Evolutionary conservation across 2,329 filamentous ascomycete species (phyloP), one percentile per base, ranked within the genome.

Genomic region (Trichoderma semiorbis): DNA sequence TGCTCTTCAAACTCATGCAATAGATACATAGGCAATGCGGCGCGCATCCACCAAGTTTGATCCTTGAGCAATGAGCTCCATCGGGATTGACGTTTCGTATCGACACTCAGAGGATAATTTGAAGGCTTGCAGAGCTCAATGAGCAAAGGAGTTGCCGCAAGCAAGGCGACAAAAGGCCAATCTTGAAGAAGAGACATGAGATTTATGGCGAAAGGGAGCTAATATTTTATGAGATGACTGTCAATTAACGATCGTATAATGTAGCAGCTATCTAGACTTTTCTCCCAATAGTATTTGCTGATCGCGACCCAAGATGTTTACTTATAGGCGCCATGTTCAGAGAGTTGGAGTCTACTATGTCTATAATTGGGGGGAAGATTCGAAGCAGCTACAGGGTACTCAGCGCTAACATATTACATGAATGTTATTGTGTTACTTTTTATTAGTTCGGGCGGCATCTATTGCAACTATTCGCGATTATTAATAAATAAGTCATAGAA

Each of bases 1-100:
- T 69, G 66, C 26, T 69, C 66, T 69, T 69, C 66, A 39, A 69
- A 69, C 47, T 69, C 53, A 14, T 69, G 66, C 55, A 69, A 26
- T 7, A 69, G 39, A 14, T 69, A 69, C 7, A 69, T 50, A 0
- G 66, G 66, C 11, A 69, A 50, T 7, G 66, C 66, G 24, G 66
- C 66, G 14, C 36, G 36, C 66, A 69, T 69, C 66, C 66, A 69
- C 50, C 53, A 69, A 16, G 24, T 30, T 8, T 61, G 24, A 24
- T 61, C 55, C 5, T 61, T 69, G 5, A 69, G 43, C 12, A 69
- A 26, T 21, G 66, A 69, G 10, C 10, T 50, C 66, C 66, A 69
- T 50, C 14, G 36, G 3, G 36, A 21, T 32, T 34, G 55, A 14
- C n/a, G 11, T 21, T 21, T 34, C 18, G 53, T 61, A 34, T 61